Evolutionary conservation across 1,284 basidiomycete species (phyloP), one percentile per base, ranked within the genome.

Genomic region (Golubevia pallescens): DNA sequence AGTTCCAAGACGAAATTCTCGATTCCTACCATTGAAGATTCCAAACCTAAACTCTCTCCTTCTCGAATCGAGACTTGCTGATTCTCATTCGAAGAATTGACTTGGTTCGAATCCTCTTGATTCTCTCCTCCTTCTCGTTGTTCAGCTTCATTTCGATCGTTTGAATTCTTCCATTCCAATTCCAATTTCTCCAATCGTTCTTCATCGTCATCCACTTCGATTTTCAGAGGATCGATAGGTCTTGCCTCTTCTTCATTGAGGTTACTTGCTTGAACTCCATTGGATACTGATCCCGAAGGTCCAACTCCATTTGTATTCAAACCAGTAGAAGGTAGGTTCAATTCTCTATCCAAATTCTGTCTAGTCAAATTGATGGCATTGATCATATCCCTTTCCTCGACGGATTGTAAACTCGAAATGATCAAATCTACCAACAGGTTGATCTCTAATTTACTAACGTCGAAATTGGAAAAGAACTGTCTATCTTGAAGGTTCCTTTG

Each of bases 141-240:
- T 13, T 7, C 61, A 16, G 38, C 21, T 34, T 14, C n/a, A 20
- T 38, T 32, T 55, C 67, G 48, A 28, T 42, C 57, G 32, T 34
- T 13, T 8, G 55, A 13, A 7, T 56, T 57, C 8, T 52, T 38
- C 42, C 48, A 52, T 13, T 51, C 14, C 8, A 48, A 59, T 8
- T 55, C 24, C 19, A 64, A 48, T 32, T 60, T 21, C 19, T 64
- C 57, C 1, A 71, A 66, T 48, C 42, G 8, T 48, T 48, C 42
- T 38, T 82, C 73, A 32, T 73, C 80, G 20, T 81, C 80, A 51
- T 73, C 80, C 19, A 80, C 68, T 60, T 82, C 80, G 74, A 80
- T 77, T 65, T 77, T 71, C 3, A 82, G 69, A 20, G 80, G 80
- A 56, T 82, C n/a, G 13, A 32, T 28, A 4, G 52, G 52, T 13